Base-by-base conservation (phyloP, 2,329 filamentous ascomycete genomes). In the Onygenales sp. region DNA sequence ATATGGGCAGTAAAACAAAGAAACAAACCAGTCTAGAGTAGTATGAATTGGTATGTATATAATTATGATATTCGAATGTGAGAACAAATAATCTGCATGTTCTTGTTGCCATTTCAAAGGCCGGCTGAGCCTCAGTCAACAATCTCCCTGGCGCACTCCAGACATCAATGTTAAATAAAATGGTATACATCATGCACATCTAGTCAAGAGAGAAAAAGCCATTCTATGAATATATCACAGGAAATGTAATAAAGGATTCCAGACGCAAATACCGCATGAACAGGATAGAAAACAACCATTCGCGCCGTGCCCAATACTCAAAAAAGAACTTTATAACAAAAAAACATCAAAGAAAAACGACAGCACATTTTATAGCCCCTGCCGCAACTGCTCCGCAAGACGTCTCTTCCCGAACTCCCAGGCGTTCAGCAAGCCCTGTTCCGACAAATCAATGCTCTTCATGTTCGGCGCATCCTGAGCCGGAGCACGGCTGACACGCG, bases 341-440 rank as follows among this genome's bases (percentile, higher is more conserved):
- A 46, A 51, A 31, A 52, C 48, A 49, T 53, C 48, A 59, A 43
- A 52, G 14, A 27, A 43, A 44, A 61, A 57, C 42, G 44, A 39
- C 65, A 68, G 66, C 32, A 45, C 54, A 40, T 58, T 55, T 77
- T 73, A 89, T 70, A 90, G 71, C 17, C 88, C 87, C 72, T 94
- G 88, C 68, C 92, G 83, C 78, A 96, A 78, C 80, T 90, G 86
- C 74, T 96, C 91, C 44, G 88, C 87, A 66, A 95, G 74, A 73
- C 95, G 92, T 64, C 86, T 85, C 78, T 93, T 94, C 68, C 91
- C 92, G 69, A 96, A 86, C 70, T 95, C 88, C 72, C 91, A 93
- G 61, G 92, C 78, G 74, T 95, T 96, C 72, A 95, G 84, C 70
- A 97, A 83, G 49, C 92, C 92, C 73, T 96, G 90, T 73, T 97